Percentiles rank a stretch among this genome's conserved stretches.
Conservation (phyloP, 2,329 filamentous ascomycete species). For the Penicillium hordei region DNA sequence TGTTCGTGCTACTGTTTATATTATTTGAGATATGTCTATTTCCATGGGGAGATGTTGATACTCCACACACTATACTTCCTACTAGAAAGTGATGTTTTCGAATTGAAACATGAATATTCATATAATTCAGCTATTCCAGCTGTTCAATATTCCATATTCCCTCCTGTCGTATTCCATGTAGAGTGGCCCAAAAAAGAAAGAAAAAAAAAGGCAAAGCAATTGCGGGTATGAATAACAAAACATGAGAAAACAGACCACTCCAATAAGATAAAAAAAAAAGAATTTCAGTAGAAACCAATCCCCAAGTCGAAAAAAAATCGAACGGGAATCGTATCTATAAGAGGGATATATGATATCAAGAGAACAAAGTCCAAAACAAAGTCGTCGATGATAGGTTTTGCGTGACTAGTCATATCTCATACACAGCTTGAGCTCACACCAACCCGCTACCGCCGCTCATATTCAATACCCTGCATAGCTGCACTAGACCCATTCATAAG, state of each 20-base stretch:
- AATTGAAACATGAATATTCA: background rate
- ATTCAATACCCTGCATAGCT: slow-evolving; percentile 53
- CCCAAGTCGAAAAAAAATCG: slow-evolving; percentile 3
- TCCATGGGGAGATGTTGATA: background rate
- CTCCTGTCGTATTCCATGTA: slow-evolving; percentile 14
- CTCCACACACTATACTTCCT: background rate
- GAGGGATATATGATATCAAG: slow-evolving; percentile 22
- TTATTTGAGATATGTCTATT: background rate
- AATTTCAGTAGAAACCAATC: slow-evolving; percentile 1
- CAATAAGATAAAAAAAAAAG: slow-evolving; percentile 10
- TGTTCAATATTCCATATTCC: slow-evolving; percentile 10
- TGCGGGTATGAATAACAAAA: slow-evolving; percentile 26
- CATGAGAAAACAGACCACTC: slow-evolving; percentile 15
- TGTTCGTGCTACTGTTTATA: background rate
- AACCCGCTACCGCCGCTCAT: slow-evolving; percentile 43
- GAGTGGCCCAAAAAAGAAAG: slow-evolving; percentile 5
- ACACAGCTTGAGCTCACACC: slow-evolving; percentile 3
- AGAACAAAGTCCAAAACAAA: slow-evolving; percentile 12
- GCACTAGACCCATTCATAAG: slow-evolving; percentile 47
- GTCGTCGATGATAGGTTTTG: slow-evolving; percentile 17
- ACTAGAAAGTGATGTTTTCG: background rate
- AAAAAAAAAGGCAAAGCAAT: slow-evolving; percentile 9
- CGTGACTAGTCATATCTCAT: slow-evolving; percentile 30
- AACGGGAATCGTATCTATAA: slow-evolving; percentile 20
- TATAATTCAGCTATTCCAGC: background rate